These are phyloP conservation scores for Phytopythium helicoides DNA, from an alignment of 352 stramenopile species.

Conservation along the genomic window DNA sequence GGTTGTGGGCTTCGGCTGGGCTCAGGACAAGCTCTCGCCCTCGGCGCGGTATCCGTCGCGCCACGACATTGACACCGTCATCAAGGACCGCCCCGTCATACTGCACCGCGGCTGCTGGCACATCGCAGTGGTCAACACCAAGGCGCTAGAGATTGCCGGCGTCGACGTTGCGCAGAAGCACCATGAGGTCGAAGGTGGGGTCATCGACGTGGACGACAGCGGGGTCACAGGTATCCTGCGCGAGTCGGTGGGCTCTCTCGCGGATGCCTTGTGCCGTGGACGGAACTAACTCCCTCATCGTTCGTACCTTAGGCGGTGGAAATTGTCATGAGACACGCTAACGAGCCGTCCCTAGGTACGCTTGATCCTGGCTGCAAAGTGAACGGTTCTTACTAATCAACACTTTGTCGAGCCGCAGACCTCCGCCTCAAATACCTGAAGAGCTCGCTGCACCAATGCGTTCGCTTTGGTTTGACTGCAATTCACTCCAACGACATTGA, in stretches of 20 bases:
- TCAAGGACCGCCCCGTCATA: slow-evolving; percentile 64
- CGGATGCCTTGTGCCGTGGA: no score
- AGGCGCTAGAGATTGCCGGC: slow-evolving; percentile 69
- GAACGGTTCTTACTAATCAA: not conserved
- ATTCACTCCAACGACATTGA: slow-evolving; percentile 88
- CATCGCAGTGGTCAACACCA: slow-evolving; percentile 84
- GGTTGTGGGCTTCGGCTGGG: slow-evolving; percentile 85
- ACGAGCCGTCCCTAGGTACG: slow-evolving; percentile 61
- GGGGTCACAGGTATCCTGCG: slow-evolving; percentile 67
- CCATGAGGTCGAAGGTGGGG: slow-evolving; percentile 35
- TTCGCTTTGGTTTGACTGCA: slow-evolving; percentile 74
- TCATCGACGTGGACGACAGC: slow-evolving; percentile 62
- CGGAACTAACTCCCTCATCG: no score
- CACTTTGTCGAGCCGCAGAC: slow-evolving; percentile 19
- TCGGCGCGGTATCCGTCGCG: slow-evolving; percentile 64
- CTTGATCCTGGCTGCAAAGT: no score
- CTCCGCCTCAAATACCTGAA: slow-evolving; percentile 60
- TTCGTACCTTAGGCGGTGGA: slow-evolving; percentile 73
- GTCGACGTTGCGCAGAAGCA: slow-evolving; percentile 35
- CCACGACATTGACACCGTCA: slow-evolving; percentile 74
- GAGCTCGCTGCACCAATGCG: slow-evolving; percentile 59
- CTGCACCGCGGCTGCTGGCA: slow-evolving; percentile 90
- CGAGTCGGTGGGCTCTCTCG: no score
- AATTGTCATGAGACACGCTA: slow-evolving; percentile 68
- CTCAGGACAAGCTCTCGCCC: slow-evolving; percentile 74